Percentiles rank a stretch among this genome's conserved stretches.
Evolutionary conservation across 768 basidiomycete genomes (phyloP).

Genomic region (Mycena galopus): DNA sequence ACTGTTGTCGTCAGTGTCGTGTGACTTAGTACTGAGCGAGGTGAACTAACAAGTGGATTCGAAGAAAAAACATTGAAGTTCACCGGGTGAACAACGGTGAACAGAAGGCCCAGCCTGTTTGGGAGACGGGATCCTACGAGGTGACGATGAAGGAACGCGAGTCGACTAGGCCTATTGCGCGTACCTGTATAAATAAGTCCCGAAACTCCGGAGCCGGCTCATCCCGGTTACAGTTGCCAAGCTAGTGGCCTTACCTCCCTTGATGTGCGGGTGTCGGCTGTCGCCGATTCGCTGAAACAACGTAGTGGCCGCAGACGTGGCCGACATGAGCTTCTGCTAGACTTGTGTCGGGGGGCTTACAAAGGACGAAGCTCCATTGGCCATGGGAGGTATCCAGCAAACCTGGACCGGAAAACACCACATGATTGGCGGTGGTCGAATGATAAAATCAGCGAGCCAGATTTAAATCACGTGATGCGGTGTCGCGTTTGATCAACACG

Average conservation of each 20-base stretch:
- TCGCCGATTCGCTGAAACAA: background rate
- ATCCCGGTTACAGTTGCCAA: slow-evolving; percentile 3
- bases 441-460: too few species aligned
- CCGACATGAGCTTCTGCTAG: too few species aligned
- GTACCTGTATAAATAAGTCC: slow-evolving; percentile 18
- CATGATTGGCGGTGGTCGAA: too few species aligned
- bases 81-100: slow-evolving; percentile 28
- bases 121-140: slow-evolving; percentile 30
- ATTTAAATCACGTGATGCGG: too few species aligned
- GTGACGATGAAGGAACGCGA: slow-evolving; percentile 31
- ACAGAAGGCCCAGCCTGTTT: slow-evolving; percentile 34
- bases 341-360: too few species aligned
- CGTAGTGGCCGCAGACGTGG: too few species aligned
- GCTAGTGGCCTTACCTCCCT: background rate
- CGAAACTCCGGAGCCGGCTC: slow-evolving; percentile 1
- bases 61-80: slow-evolving; percentile 23
- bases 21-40: too few species aligned
- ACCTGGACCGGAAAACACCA: too few species aligned
- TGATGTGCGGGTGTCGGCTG: background rate
- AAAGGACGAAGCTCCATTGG: too few species aligned
- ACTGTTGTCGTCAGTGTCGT: slow-evolving; percentile 11
- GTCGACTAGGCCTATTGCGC: background rate
- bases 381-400: too few species aligned
- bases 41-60: slow-evolving; percentile 15
- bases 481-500: too few species aligned